Percentiles rank a stretch among this genome's conserved stretches.
phyloP scores from a whole-genome alignment of 768 basidiomycete species.

The Amylocystis lapponica region DNA sequence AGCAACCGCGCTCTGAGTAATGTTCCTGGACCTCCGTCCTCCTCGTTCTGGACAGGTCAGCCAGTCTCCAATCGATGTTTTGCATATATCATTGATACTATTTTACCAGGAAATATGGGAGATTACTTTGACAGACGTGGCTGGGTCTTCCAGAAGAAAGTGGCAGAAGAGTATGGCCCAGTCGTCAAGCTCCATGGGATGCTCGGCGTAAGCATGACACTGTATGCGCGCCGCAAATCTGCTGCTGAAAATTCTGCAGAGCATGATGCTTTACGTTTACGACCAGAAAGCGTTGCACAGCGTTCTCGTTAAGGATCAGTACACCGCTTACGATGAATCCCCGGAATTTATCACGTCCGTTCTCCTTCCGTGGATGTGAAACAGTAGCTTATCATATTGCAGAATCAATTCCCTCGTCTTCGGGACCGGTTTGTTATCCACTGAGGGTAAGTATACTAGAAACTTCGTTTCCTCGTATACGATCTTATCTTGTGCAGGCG shows the following conservation, averaged over 20 bases:
- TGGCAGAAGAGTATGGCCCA: constrained; percentile 7
- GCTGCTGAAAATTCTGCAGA: background rate
- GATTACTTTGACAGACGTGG: constrained; percentile 11
- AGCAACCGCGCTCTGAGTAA: constrained; percentile 10
- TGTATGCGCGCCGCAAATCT: background rate
- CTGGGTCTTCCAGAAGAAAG: constrained; percentile 10
- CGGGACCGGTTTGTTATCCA: background rate
- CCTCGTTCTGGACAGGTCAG: constrained; percentile 12
- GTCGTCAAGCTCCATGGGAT: constrained; percentile 13
- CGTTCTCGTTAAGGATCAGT: constrained; percentile 16
- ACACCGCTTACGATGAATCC: constrained; percentile 1
- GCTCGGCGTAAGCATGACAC: constrained; percentile 3
- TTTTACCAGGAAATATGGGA: constrained; percentile 9
- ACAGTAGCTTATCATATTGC: constrained; percentile 3
- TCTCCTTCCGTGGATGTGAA: background rate
- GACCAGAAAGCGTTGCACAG: constrained; percentile 14
- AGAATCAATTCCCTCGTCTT: constrained; percentile 7
- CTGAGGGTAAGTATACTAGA: constrained; percentile 10
- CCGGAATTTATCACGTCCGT: background rate
- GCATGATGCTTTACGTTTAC: constrained; percentile 11
- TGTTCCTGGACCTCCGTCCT: constrained; percentile 11
- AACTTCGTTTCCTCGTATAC: background rate
- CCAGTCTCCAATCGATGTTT: background rate
- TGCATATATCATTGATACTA: background rate
- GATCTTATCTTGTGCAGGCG: constrained; percentile 3